These are phyloP conservation scores for Gryganskiella cystojenkinii DNA, from an alignment of 192 early-diverging fungal species.

Conservation along the genomic window DNA sequence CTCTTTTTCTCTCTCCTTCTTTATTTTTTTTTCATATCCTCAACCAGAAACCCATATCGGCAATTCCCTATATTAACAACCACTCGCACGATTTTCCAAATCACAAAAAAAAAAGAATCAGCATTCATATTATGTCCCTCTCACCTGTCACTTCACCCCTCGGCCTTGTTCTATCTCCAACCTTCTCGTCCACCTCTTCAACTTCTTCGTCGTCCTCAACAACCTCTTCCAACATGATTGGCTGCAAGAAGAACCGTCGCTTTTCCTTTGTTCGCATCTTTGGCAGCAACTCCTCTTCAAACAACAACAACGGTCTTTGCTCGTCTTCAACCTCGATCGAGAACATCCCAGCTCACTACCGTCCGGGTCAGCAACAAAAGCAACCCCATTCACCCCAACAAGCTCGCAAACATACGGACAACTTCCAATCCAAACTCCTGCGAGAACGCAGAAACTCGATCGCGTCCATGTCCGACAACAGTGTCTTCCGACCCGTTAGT, in stretches of 20 bases:
- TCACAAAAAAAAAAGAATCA: too few relatives aligned
- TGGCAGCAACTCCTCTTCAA: too few relatives aligned
- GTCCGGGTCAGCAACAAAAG: constrained; percentile 13
- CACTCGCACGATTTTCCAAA: background rate
- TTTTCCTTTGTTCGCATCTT: constrained; percentile 49
- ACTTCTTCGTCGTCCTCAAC: constrained; percentile 3
- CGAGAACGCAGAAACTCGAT: constrained; percentile 47
- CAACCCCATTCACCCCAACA: constrained; percentile 3
- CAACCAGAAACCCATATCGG: background rate
- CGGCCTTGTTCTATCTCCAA: background rate
- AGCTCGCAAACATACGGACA: background rate
- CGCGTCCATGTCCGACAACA: constrained; percentile 22
- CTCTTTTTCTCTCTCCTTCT: background rate
- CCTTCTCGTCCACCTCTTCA: constrained; percentile 13
- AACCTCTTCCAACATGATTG: background rate
- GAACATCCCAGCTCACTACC: constrained; percentile 9
- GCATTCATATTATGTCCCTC: too few relatives aligned
- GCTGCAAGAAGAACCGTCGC: constrained; percentile 33
- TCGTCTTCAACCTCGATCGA: constrained; percentile 9
- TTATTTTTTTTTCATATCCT: too few relatives aligned
- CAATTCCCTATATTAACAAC: constrained; percentile 1
- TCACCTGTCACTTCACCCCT: background rate
- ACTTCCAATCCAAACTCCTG: constrained; percentile 27
- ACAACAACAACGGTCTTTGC: background rate
- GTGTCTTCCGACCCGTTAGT: constrained; percentile 18